These are phyloP conservation scores for Barnettozyma wickerhamii DNA, from an alignment of 805 yeast genomes.

Conservation along the genomic window DNA sequence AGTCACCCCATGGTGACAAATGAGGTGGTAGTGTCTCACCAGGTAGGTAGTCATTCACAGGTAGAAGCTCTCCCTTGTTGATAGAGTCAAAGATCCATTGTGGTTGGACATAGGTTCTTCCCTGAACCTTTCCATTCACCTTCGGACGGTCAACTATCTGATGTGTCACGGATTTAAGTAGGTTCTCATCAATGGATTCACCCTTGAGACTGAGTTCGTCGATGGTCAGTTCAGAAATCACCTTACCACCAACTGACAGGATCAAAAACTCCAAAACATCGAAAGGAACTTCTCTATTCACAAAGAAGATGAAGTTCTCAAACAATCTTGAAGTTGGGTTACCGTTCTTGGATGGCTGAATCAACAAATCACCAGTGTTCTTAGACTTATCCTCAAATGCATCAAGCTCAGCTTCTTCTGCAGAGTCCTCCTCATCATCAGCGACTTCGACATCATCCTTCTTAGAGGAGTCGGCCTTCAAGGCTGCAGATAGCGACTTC, in stretches of 20 bases:
- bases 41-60: slow-evolving; percentile 82
- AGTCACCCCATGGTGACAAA: slow-evolving; percentile 98
- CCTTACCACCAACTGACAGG: slow-evolving; percentile 79
- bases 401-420: slow-evolving; percentile 54
- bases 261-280: slow-evolving; percentile 87
- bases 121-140: slow-evolving; percentile 69
- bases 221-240: slow-evolving; percentile 81
- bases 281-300: slow-evolving; percentile 94
- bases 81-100: slow-evolving; percentile 96
- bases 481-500: slow-evolving; percentile 51
- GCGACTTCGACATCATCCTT: slow-evolving; percentile 35
- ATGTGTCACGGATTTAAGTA: slow-evolving; percentile 75
- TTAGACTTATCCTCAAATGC: slow-evolving; percentile 62
- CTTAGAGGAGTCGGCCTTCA: slow-evolving; percentile 33
- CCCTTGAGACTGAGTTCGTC: slow-evolving; percentile 55
- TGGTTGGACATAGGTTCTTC: slow-evolving; percentile 93
- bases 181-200: slow-evolving; percentile 39
- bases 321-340: slow-evolving; percentile 65
- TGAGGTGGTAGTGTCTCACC: slow-evolving; percentile 97
- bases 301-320: slow-evolving; percentile 70
- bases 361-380: slow-evolving; percentile 60
- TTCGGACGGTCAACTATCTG: slow-evolving; percentile 94
- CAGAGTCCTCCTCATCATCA: slow-evolving; percentile 31
- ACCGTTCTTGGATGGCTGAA: slow-evolving; percentile 62
- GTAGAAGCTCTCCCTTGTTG: slow-evolving; percentile 68